Conservation (phyloP, 257 asterid species). For the Osmanthus fragrans region DNA sequence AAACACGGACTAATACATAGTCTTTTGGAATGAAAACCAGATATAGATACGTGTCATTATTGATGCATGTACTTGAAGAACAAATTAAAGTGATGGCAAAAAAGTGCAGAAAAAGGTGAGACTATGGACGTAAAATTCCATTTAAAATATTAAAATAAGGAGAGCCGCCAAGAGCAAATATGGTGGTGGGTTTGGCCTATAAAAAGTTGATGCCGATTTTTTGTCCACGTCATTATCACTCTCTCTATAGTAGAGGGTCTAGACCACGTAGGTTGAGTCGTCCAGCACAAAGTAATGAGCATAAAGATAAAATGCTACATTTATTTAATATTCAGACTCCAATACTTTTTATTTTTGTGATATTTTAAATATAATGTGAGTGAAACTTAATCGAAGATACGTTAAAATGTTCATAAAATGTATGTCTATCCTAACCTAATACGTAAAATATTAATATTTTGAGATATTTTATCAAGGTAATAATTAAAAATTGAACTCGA, state of each 20-base stretch:
- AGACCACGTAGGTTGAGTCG: conserved; percentile 32
- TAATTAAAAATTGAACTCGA: too few species aligned
- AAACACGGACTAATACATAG: too few species aligned
- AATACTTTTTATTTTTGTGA: neutral
- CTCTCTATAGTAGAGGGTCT: neutral
- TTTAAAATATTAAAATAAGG: conserved; percentile 10
- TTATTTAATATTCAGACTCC: conserved; percentile 7
- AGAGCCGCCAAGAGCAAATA: conserved; percentile 41
- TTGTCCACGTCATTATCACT: conserved; percentile 38
- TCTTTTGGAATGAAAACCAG: neutral
- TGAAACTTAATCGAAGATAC: conserved; percentile 20
- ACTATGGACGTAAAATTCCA: neutral
- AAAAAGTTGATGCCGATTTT: conserved; percentile 40
- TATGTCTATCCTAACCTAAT: neutral
- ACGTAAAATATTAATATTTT: neutral
- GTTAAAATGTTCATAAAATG: neutral
- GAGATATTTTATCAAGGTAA: too few species aligned
- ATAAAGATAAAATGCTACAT: conserved; percentile 31
- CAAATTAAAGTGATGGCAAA: neutral
- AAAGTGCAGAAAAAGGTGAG: conserved; percentile 22
- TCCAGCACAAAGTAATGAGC: conserved; percentile 26
- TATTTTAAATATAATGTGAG: neutral
- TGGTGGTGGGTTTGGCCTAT: neutral
- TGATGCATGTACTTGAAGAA: neutral
- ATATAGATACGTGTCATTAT: neutral